These are phyloP conservation scores for sunflower (Helianthus annuus) DNA, from an alignment of 129 eudicot species.

Conservation along the genomic window DNA sequence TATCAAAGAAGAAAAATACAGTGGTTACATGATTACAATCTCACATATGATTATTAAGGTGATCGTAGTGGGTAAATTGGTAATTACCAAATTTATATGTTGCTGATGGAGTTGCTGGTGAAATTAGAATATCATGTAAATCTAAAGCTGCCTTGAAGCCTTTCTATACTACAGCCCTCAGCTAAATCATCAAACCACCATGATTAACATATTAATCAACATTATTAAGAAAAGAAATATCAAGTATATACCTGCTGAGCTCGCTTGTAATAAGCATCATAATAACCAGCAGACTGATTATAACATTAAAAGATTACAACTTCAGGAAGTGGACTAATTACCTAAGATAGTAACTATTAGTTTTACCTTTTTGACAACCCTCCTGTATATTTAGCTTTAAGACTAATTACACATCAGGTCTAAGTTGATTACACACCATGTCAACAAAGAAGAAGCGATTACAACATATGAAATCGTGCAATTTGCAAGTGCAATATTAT, in stretches of 20 bases:
- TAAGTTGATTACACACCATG: too few species aligned
- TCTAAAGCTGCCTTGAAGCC: constrained; percentile 85
- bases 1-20: background rate
- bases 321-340: too few species aligned
- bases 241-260: constrained; percentile 82
- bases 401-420: too few species aligned
- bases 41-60: too few species aligned
- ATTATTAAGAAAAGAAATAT: constrained; percentile 1
- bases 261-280: constrained; percentile 98
- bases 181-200: constrained; percentile 49
- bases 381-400: too few species aligned
- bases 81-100: constrained; percentile 88
- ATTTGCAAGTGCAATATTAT: too few species aligned
- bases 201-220: background rate
- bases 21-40: constrained; percentile 10
- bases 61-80: background rate
- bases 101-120: constrained; percentile 98
- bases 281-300: too few species aligned
- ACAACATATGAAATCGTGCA: too few species aligned
- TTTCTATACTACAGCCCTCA: constrained; percentile 80
- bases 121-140: constrained; percentile 81
- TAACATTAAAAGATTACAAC: too few species aligned
- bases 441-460: too few species aligned
- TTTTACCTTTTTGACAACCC: too few species aligned
- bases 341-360: too few species aligned